Evolutionary conservation across 2,329 filamentous ascomycete genomes (phyloP), one percentile per base, ranked within the genome.

Genomic region (Penicillium sclerotigenum): DNA sequence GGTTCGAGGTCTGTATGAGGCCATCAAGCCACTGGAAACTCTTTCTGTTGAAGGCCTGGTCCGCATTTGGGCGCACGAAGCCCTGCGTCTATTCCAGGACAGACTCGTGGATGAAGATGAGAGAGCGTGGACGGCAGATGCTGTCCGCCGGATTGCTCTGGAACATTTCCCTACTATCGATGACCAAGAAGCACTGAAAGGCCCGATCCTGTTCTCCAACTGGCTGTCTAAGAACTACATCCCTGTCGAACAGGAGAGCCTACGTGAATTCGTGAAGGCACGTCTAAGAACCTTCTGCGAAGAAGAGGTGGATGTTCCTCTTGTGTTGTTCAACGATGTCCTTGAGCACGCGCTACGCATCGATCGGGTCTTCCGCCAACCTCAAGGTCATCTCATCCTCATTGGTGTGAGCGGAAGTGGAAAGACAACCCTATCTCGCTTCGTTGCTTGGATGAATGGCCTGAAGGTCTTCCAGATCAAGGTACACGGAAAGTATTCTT

Each of bases 371-470:
- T 99, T 99, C 83, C 85, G 95, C 68, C 94, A 99, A 71, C 94
- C 95, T 1, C 94, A 99, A 73, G 94, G 94, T 54, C 94, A 99
- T 82, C 81, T 99, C 59, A 99, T 99, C 64, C 82, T 99, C 54
- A 99, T 99, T 66, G 94, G 94, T 79, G 94, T 99, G 52, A 99
- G 94, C 72, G 95, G 94, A 64, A 96, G 91, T 80, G 94, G 94
- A 76, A 99, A 99, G 80, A 99, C 94, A 4, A 99, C 94, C 0
- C 78, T 99, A 13, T 97, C 95, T 31, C 88, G 95, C 55, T 99
- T 99, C 63, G 94, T 99, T 58, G 94, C 94, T 45, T 99, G 94
- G 94, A 99, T 99, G 94, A 99, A 99, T 69, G 95, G 95, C 57
- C 82, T 99, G 58, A 96, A 93, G 72, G 92, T 99, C 38, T 99